Percentiles rank a stretch among this genome's conserved stretches.
These are phyloP conservation scores for Zygosaccharomyces rouxii DNA, from an alignment of 805 yeast genomes.

Conservation along the genomic window DNA sequence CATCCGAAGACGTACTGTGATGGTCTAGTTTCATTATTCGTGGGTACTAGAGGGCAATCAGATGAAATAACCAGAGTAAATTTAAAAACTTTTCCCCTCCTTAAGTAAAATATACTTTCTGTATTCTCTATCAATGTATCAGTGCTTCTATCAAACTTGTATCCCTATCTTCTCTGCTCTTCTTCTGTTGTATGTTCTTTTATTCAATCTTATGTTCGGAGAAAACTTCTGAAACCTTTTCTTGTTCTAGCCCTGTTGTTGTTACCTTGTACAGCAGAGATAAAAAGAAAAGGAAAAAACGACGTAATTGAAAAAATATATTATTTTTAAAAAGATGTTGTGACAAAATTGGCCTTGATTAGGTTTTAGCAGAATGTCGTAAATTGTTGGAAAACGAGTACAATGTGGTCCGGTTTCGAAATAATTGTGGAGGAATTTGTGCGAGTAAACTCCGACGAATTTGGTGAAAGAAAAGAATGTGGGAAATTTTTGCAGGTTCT, in stretches of 20 bases:
- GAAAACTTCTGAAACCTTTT: constrained; percentile 2
- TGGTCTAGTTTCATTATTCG: constrained; percentile 3
- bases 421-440: too few species aligned
- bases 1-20: constrained; percentile 5
- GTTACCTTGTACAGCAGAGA: background rate
- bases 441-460: too few species aligned
- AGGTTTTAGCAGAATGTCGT: too few species aligned
- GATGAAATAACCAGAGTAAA: background rate
- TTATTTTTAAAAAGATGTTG: too few species aligned
- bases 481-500: too few species aligned
- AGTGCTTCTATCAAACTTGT: background rate
- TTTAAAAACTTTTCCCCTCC: background rate
- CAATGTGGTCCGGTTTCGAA: too few species aligned
- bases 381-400: too few species aligned
- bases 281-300: too few species aligned
- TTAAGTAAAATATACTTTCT: background rate
- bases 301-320: too few species aligned
- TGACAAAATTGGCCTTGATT: too few species aligned
- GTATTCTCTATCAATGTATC: background rate
- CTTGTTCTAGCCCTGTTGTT: constrained; percentile 5
- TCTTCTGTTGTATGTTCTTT: background rate
- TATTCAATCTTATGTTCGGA: background rate
- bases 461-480: too few species aligned
- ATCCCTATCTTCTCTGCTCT: background rate
- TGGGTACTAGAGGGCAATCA: background rate